Percentiles rank a stretch among this genome's conserved stretches.
Conservation (phyloP, 192 early-diverging fungal genomes). For the Lunasporangiospora selenospora region DNA sequence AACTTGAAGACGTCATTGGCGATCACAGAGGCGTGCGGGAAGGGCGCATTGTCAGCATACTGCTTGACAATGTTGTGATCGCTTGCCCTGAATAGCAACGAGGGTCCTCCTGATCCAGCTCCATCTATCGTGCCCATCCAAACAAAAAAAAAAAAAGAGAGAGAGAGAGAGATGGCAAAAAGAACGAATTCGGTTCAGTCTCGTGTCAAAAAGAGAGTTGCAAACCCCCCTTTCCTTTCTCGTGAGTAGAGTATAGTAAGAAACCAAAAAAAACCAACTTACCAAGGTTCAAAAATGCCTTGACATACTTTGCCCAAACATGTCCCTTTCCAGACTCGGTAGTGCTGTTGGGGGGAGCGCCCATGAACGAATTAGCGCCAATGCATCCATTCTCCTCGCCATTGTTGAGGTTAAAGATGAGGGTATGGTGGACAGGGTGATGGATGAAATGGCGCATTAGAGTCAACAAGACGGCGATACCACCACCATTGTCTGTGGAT, state of each 20-base stretch:
- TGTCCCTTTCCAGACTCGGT: constrained; percentile 51
- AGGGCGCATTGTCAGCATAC: constrained; percentile 56
- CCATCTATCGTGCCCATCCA: constrained; percentile 54
- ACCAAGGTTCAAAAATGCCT: constrained; percentile 70
- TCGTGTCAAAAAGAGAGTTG: too few species aligned
- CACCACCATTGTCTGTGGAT: constrained; percentile 73
- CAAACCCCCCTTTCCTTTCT: too few species aligned
- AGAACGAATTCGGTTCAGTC: too few species aligned
- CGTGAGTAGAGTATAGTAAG: neutral
- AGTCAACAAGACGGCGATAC: constrained; percentile 65
- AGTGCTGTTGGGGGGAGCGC: constrained; percentile 25
- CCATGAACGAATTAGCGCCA: constrained; percentile 65
- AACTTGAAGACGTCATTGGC: constrained; percentile 63
- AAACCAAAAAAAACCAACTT: constrained; percentile 9
- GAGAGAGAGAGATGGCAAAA: neutral
- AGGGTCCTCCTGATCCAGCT: constrained; percentile 73
- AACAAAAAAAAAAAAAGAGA: neutral
- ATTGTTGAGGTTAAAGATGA: constrained; percentile 75
- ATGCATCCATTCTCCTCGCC: constrained; percentile 69
- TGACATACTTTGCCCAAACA: constrained; percentile 66
- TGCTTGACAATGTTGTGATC: constrained; percentile 44
- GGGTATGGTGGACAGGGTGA: constrained; percentile 61
- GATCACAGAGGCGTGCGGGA: constrained; percentile 63
- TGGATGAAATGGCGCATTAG: constrained; percentile 61
- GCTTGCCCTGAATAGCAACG: constrained; percentile 62